These are phyloP conservation scores for Lactarius hatsudake DNA, from an alignment of 768 basidiomycete species.

Conservation along the genomic window DNA sequence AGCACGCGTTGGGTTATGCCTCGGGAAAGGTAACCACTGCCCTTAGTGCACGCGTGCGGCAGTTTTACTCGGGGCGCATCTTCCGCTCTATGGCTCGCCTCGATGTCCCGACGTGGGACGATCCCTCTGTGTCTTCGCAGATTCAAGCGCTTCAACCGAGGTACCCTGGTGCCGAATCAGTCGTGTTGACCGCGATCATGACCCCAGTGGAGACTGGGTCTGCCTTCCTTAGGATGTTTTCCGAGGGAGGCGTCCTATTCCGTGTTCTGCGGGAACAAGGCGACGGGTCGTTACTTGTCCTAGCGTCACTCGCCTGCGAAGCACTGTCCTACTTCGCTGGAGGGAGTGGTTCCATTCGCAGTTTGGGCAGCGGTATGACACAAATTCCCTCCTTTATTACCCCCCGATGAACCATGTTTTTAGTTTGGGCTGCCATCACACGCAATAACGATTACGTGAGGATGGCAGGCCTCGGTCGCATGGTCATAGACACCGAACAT, in stretches of 20 bases:
- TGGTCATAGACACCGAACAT: constrained; percentile 51
- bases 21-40: constrained; percentile 43
- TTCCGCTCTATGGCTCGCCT: constrained; percentile 68
- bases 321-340: constrained; percentile 40
- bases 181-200: constrained; percentile 61
- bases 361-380: constrained; percentile 5
- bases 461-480: constrained; percentile 60
- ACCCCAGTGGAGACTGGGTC: constrained; percentile 41
- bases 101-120: constrained; percentile 73
- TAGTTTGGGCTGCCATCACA: constrained; percentile 74
- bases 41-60: constrained; percentile 56
- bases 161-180: constrained; percentile 34
- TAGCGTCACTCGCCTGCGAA: constrained; percentile 53
- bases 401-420: neutral
- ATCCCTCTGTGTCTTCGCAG: constrained; percentile 62
- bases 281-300: constrained; percentile 60
- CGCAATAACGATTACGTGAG: constrained; percentile 57
- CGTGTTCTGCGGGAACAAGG: constrained; percentile 56
- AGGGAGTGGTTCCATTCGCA: neutral
- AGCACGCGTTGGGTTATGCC: constrained; percentile 45
- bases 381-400: neutral
- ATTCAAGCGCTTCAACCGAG: constrained; percentile 46
- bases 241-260: constrained; percentile 60
- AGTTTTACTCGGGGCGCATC: constrained; percentile 58
- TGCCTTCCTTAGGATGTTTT: constrained; percentile 48